Evolutionary conservation across 1,139 yeast genomes (phyloP).

Genomic region (Pichia cactophila): DNA sequence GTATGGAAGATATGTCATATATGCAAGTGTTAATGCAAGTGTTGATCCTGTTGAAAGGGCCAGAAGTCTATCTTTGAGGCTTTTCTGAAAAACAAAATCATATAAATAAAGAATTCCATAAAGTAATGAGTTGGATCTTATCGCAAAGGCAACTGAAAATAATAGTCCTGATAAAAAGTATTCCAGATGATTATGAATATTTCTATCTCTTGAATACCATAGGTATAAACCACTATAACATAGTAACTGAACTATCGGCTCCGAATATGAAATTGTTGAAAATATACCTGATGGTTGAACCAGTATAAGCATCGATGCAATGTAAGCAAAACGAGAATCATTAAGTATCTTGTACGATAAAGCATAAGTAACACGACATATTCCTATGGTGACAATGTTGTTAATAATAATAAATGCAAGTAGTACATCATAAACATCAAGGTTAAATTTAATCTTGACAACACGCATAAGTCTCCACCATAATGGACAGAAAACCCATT

Average conservation of each 20-base stretch:
- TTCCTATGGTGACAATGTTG: constrained; percentile 45
- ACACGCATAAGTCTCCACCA: constrained; percentile 53
- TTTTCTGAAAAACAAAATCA: constrained; percentile 34
- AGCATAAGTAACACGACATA: constrained; percentile 44
- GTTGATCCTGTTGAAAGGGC: constrained; percentile 43
- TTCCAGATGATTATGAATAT: neutral
- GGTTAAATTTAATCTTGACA: constrained; percentile 22
- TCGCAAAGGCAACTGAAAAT: constrained; percentile 50
- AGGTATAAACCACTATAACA: constrained; percentile 52
- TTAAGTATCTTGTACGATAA: constrained; percentile 21
- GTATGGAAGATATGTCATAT: constrained; percentile 49
- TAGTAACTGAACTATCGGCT: constrained; percentile 61
- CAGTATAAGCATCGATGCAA: constrained; percentile 42
- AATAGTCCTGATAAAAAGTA: constrained; percentile 52
- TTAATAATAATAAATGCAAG: constrained; percentile 39
- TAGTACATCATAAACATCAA: constrained; percentile 37
- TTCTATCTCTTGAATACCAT: neutral
- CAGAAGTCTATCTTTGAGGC: neutral
- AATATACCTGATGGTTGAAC: constrained; percentile 80
- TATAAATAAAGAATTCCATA: constrained; percentile 60
- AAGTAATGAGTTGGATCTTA: constrained; percentile 71
- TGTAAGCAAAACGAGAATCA: constrained; percentile 25
- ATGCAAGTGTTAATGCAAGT: constrained; percentile 40
- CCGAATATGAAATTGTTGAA: constrained; percentile 69
- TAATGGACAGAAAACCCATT: constrained; percentile 77